phyloP scores from a whole-genome alignment of 106 monocot species.

The Apostasia ramifera region DNA sequence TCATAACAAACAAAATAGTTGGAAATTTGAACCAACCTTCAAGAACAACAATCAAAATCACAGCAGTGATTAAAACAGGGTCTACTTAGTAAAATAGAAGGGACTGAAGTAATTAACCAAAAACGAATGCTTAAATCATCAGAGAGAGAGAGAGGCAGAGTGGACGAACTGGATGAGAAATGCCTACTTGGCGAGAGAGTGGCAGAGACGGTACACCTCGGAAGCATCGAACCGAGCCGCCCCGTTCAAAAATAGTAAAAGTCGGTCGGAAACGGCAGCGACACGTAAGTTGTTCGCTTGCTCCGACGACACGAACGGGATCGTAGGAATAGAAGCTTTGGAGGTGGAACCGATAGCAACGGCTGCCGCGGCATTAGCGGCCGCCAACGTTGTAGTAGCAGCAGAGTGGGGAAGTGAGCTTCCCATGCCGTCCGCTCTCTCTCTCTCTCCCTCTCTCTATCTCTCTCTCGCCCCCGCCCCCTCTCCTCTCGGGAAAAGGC shows the following conservation, averaged over 20 bases:
- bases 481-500: no score
- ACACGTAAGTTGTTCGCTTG: conserved; percentile 9
- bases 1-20: no score
- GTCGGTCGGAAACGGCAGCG: conserved; percentile 3
- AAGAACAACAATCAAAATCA: no score
- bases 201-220: neutral
- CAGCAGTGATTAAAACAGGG: no score
- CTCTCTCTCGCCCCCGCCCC: no score
- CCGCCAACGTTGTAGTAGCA: neutral
- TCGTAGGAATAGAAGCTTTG: neutral
- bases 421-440: neutral
- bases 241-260: neutral
- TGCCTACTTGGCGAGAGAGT: conserved; percentile 3
- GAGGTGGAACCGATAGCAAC: neutral
- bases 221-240: neutral
- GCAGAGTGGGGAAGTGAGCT: neutral
- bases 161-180: no score
- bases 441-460: no score
- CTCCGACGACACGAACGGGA: neutral
- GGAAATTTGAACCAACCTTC: no score
- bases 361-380: neutral
- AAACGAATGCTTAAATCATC: no score
- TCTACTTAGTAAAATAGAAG: no score
- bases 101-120: no score
- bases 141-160: no score